Evolutionary conservation across 1,284 basidiomycete species (phyloP).

Genomic region (Omphalotus olearius): DNA sequence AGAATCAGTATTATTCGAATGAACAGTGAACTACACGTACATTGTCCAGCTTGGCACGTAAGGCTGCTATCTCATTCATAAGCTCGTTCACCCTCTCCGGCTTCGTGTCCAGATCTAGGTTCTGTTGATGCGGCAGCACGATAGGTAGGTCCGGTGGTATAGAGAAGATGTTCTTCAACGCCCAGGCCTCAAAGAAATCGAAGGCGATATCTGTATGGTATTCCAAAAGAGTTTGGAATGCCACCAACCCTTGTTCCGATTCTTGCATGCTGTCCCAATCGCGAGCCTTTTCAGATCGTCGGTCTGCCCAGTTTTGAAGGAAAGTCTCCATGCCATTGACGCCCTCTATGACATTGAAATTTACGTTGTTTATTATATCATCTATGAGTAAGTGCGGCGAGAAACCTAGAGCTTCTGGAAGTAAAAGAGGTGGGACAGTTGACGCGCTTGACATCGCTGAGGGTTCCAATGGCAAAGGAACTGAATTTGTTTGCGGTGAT

Average conservation of each 20-base stretch:
- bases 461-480: background rate
- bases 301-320: slow-evolving; percentile 63
- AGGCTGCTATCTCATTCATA: slow-evolving; percentile 56
- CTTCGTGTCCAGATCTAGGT: slow-evolving; percentile 46
- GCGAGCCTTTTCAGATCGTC: slow-evolving; percentile 39
- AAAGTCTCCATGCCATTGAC: slow-evolving; percentile 74
- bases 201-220: slow-evolving; percentile 77
- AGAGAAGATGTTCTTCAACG: slow-evolving; percentile 70
- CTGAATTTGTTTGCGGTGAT: background rate
- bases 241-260: slow-evolving; percentile 67
- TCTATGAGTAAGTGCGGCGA: slow-evolving; percentile 66
- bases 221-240: slow-evolving; percentile 74
- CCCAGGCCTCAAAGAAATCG: slow-evolving; percentile 79
- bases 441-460: slow-evolving; percentile 3
- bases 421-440: slow-evolving; percentile 43
- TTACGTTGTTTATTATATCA: slow-evolving; percentile 64
- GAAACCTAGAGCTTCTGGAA: slow-evolving; percentile 63
- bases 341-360: slow-evolving; percentile 63
- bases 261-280: slow-evolving; percentile 63
- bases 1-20: slow-evolving; percentile 6
- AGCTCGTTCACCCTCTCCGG: slow-evolving; percentile 52
- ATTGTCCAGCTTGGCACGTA: slow-evolving; percentile 54
- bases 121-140: slow-evolving; percentile 65
- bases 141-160: slow-evolving; percentile 60
- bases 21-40: slow-evolving; percentile 34